phyloP scores from a whole-genome alignment of 768 basidiomycete species.

The Podaxis sp. region DNA sequence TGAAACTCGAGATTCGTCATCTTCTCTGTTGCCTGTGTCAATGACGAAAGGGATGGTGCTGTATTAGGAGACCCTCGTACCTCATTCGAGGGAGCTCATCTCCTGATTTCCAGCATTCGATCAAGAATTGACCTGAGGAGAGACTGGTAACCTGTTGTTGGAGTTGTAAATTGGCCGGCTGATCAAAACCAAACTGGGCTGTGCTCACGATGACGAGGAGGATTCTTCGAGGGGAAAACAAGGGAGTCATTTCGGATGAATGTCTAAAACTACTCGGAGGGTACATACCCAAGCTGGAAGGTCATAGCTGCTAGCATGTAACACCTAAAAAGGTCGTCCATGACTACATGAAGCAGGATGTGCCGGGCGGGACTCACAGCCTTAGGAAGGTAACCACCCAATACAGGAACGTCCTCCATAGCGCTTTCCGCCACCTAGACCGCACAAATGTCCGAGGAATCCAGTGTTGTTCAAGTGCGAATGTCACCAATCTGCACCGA shows the following conservation, averaged over 20 bases:
- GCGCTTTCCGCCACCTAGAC: slow-evolving; percentile 44
- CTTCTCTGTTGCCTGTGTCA: neutral
- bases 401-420: slow-evolving; percentile 58
- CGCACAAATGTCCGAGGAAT: slow-evolving; percentile 38
- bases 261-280: neutral
- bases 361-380: slow-evolving; percentile 41
- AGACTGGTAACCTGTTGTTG: slow-evolving; percentile 51
- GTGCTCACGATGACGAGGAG: slow-evolving; percentile 48
- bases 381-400: slow-evolving; percentile 57
- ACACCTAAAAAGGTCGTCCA: slow-evolving; percentile 35
- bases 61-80: slow-evolving; percentile 6
- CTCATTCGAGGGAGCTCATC: slow-evolving; percentile 1
- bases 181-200: neutral
- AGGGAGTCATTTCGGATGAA: neutral
- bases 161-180: neutral
- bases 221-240: slow-evolving; percentile 32
- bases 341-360: neutral
- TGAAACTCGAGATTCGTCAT: slow-evolving; percentile 10
- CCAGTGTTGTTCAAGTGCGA: slow-evolving; percentile 49
- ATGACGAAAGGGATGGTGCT: neutral
- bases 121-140: slow-evolving; percentile 52
- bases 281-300: slow-evolving; percentile 63
- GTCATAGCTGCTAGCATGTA: slow-evolving; percentile 80
- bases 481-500: slow-evolving; percentile 45
- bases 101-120: slow-evolving; percentile 14